phyloP scores from a whole-genome alignment of 441 rosid species.

The Hura crepitans region DNA sequence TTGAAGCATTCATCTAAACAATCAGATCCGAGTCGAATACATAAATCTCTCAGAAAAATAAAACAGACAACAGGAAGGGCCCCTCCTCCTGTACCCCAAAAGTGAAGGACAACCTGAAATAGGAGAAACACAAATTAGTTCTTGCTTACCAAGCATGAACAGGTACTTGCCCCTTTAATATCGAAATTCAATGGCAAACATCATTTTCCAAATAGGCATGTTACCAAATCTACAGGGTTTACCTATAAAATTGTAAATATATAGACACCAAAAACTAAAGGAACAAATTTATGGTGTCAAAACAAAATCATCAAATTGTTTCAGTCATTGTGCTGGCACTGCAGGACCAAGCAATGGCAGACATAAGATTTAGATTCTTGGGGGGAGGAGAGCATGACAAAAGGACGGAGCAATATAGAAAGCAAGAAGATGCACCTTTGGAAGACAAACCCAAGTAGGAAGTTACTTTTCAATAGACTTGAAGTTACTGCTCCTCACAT shows the following conservation, averaged over 20 bases:
- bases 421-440: not conserved
- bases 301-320: not conserved
- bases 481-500: not conserved
- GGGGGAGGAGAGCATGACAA: not conserved
- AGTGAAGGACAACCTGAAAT: slow-evolving; percentile 78
- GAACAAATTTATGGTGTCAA: not conserved
- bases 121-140: not conserved
- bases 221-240: not conserved
- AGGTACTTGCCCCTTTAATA: not conserved
- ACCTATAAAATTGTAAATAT: not conserved
- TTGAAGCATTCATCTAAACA: slow-evolving; percentile 81
- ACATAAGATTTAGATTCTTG: not conserved
- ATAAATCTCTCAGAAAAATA: slow-evolving; percentile 74
- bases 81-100: slow-evolving; percentile 93
- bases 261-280: not conserved
- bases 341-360: not conserved
- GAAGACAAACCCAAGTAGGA: not conserved
- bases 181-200: not conserved
- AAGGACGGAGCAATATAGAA: not conserved
- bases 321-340: not conserved
- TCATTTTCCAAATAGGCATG: not conserved
- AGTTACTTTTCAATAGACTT: not conserved
- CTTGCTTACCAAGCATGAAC: not conserved
- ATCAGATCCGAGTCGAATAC: slow-evolving; percentile 72
- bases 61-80: slow-evolving; percentile 79